These are phyloP conservation scores for Epichloe gansuensis DNA, from an alignment of 2,329 filamentous ascomycete genomes.

Conservation along the genomic window DNA sequence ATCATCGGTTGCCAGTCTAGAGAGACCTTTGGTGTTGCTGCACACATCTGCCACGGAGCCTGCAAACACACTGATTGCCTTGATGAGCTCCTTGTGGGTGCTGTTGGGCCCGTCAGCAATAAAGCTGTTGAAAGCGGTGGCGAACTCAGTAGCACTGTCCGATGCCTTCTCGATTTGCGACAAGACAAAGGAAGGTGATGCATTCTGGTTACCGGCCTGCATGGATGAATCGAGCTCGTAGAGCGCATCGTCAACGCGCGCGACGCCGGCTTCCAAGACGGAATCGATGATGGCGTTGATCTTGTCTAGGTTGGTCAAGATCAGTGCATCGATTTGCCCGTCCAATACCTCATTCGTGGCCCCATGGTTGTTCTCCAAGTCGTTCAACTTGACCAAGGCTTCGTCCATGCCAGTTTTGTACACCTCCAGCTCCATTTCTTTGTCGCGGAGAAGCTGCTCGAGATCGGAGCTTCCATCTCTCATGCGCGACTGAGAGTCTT, in stretches of 20 bases:
- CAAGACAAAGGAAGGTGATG: slow-evolving; percentile 84
- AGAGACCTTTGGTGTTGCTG: slow-evolving; percentile 92
- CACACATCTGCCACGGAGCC: slow-evolving; percentile 88
- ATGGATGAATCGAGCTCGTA: slow-evolving; percentile 97
- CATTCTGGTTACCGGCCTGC: slow-evolving; percentile 98
- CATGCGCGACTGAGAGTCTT: slow-evolving; percentile 68
- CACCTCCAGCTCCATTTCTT: slow-evolving; percentile 95
- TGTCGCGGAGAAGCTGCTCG: slow-evolving; percentile 75
- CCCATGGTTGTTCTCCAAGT: slow-evolving; percentile 64
- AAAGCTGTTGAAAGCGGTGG: slow-evolving; percentile 96
- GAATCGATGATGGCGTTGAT: slow-evolving; percentile 98
- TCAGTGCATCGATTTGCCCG: slow-evolving; percentile 79
- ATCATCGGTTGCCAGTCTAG: slow-evolving; percentile 84
- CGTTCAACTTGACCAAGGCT: slow-evolving; percentile 82
- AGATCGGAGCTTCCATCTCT: slow-evolving; percentile 76
- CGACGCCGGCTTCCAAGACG: slow-evolving; percentile 82
- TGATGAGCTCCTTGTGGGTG: slow-evolving; percentile 81
- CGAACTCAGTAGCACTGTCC: slow-evolving; percentile 89
- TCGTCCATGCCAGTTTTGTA: slow-evolving; percentile 98
- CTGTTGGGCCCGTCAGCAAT: slow-evolving; percentile 93
- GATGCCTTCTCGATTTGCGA: slow-evolving; percentile 97
- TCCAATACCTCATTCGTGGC: slow-evolving; percentile 73
- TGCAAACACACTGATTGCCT: slow-evolving; percentile 80
- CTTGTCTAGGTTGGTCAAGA: slow-evolving; percentile 77
- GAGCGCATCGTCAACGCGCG: slow-evolving; percentile 87